Evolutionary conservation across 768 basidiomycete species (phyloP).

Genomic region (Boletus rubroflammeus): DNA sequence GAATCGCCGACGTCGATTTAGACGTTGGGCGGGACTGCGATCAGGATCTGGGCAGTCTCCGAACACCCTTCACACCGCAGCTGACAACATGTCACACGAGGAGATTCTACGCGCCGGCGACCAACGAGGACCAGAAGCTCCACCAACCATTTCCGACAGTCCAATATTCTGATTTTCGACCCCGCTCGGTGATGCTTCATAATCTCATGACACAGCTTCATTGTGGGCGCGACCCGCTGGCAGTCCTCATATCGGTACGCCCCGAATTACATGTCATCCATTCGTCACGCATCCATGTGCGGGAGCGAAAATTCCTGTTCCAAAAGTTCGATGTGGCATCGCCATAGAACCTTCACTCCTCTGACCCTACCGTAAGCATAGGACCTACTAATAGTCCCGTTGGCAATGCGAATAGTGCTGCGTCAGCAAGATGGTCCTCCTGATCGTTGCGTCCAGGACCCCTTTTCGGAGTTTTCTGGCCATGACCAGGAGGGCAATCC

Average conservation of each 20-base stretch:
- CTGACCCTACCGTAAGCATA: not conserved
- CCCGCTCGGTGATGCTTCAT: not conserved
- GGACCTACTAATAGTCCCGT: too few relatives aligned
- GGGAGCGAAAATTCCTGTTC: too few relatives aligned
- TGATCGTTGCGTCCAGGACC: not conserved
- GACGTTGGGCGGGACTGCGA: not conserved
- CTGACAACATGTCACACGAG: not conserved
- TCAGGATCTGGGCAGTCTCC: not conserved
- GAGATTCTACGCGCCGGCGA: too few relatives aligned
- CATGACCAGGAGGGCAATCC: not conserved
- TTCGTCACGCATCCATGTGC: not conserved
- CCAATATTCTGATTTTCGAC: not conserved
- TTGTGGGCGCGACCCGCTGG: slow-evolving; percentile 2
- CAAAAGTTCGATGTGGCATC: not conserved
- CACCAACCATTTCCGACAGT: not conserved
- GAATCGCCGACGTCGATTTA: not conserved
- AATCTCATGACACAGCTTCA: slow-evolving; percentile 3
- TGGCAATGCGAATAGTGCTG: not conserved
- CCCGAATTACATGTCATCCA: not conserved
- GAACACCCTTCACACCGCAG: not conserved
- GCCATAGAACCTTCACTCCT: not conserved
- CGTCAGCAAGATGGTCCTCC: not conserved
- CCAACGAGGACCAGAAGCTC: too few relatives aligned
- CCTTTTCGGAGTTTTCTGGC: slow-evolving; percentile 2
- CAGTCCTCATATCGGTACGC: not conserved